A percentile compares a stretch with the other conserved stretches of the same genome.
These are phyloP conservation scores for Gracilaria gracilis DNA, from an alignment of 23 red algal species.

Conservation along the genomic window DNA sequence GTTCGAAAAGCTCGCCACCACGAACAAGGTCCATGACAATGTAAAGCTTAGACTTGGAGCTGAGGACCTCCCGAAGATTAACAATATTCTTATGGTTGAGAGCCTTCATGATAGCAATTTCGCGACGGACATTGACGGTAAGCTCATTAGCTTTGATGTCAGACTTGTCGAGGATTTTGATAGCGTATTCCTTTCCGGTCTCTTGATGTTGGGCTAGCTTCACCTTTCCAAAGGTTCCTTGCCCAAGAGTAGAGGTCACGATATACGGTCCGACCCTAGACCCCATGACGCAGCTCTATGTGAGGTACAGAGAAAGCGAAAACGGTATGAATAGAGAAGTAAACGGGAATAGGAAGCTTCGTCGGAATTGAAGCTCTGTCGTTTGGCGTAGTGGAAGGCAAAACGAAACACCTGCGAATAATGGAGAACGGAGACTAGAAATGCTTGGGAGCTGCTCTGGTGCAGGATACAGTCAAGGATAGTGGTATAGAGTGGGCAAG, in stretches of 20 bases:
- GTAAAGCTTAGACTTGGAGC: constrained; percentile 84
- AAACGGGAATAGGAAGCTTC: background rate
- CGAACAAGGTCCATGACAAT: constrained; percentile 95
- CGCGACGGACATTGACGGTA: constrained; percentile 87
- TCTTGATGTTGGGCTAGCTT: constrained; percentile 85
- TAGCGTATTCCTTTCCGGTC: constrained; percentile 80
- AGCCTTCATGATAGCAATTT: constrained; percentile 93
- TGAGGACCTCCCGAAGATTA: constrained; percentile 86
- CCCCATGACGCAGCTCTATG: constrained; percentile 43
- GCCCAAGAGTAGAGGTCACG: constrained; percentile 81
- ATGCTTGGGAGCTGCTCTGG: background rate
- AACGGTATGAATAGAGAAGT: constrained; percentile 1
- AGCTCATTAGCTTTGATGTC: constrained; percentile 91
- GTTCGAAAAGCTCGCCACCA: constrained; percentile 93
- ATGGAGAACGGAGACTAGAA: background rate
- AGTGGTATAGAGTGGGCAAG: background rate
- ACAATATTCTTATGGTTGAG: constrained; percentile 96
- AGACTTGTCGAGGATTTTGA: constrained; percentile 93
- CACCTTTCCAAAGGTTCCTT: constrained; percentile 94
- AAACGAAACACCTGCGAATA: constrained; percentile 1
- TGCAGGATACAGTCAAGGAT: background rate
- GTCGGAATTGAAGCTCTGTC: background rate
- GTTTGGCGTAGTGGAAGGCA: background rate
- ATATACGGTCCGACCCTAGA: constrained; percentile 86
- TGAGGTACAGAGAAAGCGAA: too few relatives aligned